Percentiles rank a stretch among this genome's conserved stretches.
These are phyloP conservation scores for Torulaspora microellipsoides DNA, from an alignment of 805 yeast genomes.

Conservation along the genomic window DNA sequence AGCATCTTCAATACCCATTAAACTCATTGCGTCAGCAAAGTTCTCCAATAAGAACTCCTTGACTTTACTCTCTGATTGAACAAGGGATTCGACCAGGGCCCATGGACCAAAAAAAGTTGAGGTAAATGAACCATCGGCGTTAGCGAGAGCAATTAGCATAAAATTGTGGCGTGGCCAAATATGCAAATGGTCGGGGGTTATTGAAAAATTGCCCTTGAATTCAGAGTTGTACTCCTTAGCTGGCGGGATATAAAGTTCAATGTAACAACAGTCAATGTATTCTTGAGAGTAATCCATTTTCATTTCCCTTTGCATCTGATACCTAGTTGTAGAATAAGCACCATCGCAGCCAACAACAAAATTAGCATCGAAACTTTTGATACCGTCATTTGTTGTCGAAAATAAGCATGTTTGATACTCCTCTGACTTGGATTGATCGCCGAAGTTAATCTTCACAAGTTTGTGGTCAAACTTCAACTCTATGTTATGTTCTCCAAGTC, in stretches of 20 bases:
- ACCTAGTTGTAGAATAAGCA: constrained; percentile 67
- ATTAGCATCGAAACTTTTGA: constrained; percentile 39
- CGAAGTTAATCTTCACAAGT: constrained; percentile 41
- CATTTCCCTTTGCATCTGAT: constrained; percentile 58
- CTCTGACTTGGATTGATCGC: constrained; percentile 9
- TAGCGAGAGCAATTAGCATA: constrained; percentile 89
- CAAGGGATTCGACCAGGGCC: constrained; percentile 51
- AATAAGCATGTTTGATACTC: constrained; percentile 20
- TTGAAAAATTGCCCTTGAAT: constrained; percentile 39
- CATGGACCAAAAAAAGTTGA: constrained; percentile 86
- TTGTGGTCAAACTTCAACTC: constrained; percentile 52
- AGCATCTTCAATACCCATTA: constrained; percentile 60
- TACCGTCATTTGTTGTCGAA: constrained; percentile 20
- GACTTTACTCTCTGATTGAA: constrained; percentile 41
- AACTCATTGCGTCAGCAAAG: constrained; percentile 69
- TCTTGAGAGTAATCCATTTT: constrained; percentile 71
- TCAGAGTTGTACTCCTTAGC: constrained; percentile 30
- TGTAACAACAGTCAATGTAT: constrained; percentile 76
- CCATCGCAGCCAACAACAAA: constrained; percentile 84
- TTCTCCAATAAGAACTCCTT: constrained; percentile 50
- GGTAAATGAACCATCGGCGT: constrained; percentile 80
- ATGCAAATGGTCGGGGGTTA: constrained; percentile 75
- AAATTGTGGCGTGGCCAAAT: constrained; percentile 87
- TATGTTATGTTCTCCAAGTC: constrained; percentile 38
- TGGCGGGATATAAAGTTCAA: constrained; percentile 75